Evolutionary conservation across 2,329 filamentous ascomycete species (phyloP).

Genomic region (Epichloe brachyelytri): DNA sequence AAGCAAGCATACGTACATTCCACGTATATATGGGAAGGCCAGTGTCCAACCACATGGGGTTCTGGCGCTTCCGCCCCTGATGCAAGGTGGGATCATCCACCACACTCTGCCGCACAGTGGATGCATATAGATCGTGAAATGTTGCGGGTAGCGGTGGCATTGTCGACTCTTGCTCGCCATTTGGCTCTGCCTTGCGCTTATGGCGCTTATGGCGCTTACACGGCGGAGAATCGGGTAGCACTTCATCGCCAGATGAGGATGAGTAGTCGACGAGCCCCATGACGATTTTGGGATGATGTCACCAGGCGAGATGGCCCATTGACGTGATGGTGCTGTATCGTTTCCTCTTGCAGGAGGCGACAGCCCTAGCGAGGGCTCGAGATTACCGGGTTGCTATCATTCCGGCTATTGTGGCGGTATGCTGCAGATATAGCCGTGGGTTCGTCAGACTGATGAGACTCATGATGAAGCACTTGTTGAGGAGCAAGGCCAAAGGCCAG

Average conservation of each 20-base stretch:
- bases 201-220: slow-evolving; percentile 6
- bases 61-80: slow-evolving; percentile 67
- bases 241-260: slow-evolving; percentile 25
- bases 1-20: slow-evolving; percentile 56
- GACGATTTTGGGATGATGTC: neutral
- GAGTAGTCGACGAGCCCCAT: slow-evolving; percentile 50
- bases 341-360: neutral
- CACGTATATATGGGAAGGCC: slow-evolving; percentile 85
- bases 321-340: neutral
- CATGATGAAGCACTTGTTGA: neutral
- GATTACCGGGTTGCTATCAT: neutral
- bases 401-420: neutral
- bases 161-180: slow-evolving; percentile 8
- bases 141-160: slow-evolving; percentile 64
- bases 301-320: neutral
- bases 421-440: neutral
- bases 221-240: slow-evolving; percentile 12
- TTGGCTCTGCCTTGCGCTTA: slow-evolving; percentile 1
- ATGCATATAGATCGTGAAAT: slow-evolving; percentile 86
- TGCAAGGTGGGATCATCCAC: slow-evolving; percentile 76
- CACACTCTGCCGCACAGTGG: slow-evolving; percentile 62
- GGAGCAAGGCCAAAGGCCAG: neutral
- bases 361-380: neutral
- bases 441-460: neutral
- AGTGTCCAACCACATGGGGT: slow-evolving; percentile 76